A percentile compares a stretch with the other conserved stretches of the same genome.
Conservation (phyloP, 192 early-diverging fungal genomes). For the Entophlyctis luteolus region DNA sequence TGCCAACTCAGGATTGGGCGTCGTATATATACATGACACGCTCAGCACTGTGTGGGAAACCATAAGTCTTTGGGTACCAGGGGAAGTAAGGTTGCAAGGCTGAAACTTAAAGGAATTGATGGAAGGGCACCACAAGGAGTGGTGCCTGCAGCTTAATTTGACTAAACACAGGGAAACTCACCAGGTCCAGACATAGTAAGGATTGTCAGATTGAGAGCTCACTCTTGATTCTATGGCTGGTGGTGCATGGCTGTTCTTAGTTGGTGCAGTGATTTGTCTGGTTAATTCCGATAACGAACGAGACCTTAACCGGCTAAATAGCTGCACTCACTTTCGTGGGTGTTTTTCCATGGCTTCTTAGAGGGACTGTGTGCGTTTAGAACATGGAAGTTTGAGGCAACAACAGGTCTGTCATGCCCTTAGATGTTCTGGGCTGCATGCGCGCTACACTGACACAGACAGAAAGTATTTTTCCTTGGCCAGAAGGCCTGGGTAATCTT, state of each 20-base stretch:
- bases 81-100: too few species aligned
- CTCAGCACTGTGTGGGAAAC: too few species aligned
- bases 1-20: constrained; percentile 75
- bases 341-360: constrained; percentile 54
- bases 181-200: constrained; percentile 53
- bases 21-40: too few species aligned
- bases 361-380: constrained; percentile 63
- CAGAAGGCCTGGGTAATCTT: constrained; percentile 70
- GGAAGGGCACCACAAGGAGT: constrained; percentile 39
- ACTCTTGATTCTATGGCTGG: not conserved
- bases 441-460: constrained; percentile 76
- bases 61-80: too few species aligned
- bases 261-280: constrained; percentile 71
- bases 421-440: constrained; percentile 81
- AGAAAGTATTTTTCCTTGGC: constrained; percentile 62
- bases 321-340: constrained; percentile 45
- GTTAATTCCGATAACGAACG: constrained; percentile 84
- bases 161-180: constrained; percentile 54
- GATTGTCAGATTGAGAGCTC: too few species aligned
- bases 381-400: constrained; percentile 71
- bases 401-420: constrained; percentile 84
- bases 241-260: not conserved
- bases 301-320: constrained; percentile 79
- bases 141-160: constrained; percentile 39
- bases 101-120: constrained; percentile 53